Conservation (phyloP, 257 asterid genomes). For the Oldenlandia corymbosa region DNA sequence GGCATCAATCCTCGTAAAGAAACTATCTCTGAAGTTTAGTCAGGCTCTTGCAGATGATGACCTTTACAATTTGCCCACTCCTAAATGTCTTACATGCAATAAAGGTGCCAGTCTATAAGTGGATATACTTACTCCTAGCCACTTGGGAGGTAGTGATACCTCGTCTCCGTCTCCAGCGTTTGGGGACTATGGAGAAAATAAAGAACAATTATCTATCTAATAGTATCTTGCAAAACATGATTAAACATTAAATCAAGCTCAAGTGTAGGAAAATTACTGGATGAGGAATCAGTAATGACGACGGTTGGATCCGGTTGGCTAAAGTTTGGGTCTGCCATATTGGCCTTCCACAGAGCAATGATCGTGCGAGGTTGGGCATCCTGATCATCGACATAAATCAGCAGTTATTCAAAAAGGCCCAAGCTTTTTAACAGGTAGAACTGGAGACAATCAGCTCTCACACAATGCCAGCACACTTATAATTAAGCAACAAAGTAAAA, state of each 20-base stretch:
- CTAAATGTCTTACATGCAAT: slow-evolving; percentile 7
- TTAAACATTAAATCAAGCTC: neutral
- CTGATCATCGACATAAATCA: slow-evolving; percentile 40
- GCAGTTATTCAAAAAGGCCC: no score
- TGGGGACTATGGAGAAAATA: slow-evolving; percentile 65
- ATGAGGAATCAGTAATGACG: slow-evolving; percentile 50
- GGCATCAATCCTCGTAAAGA: neutral
- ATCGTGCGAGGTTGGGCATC: slow-evolving; percentile 84
- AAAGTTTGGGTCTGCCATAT: slow-evolving; percentile 74
- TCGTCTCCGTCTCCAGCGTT: slow-evolving; percentile 74
- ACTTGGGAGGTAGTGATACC: slow-evolving; percentile 60
- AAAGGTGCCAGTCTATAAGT: slow-evolving; percentile 24
- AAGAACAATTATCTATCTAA: slow-evolving; percentile 31
- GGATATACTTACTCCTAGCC: slow-evolving; percentile 69
- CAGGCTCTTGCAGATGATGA: neutral
- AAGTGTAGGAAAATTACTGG: slow-evolving; percentile 44
- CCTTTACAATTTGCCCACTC: slow-evolving; percentile 6
- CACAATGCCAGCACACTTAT: neutral
- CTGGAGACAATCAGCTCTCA: neutral
- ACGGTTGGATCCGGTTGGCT: slow-evolving; percentile 71
- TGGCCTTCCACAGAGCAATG: slow-evolving; percentile 90
- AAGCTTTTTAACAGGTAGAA: no score
- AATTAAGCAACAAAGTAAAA: neutral
- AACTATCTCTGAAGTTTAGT: neutral
- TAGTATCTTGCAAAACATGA: neutral